A percentile compares a stretch with the other conserved stretches of the same genome.
Evolutionary conservation across 345 rosid species (phyloP).

Genomic region (Psidium guajava): DNA sequence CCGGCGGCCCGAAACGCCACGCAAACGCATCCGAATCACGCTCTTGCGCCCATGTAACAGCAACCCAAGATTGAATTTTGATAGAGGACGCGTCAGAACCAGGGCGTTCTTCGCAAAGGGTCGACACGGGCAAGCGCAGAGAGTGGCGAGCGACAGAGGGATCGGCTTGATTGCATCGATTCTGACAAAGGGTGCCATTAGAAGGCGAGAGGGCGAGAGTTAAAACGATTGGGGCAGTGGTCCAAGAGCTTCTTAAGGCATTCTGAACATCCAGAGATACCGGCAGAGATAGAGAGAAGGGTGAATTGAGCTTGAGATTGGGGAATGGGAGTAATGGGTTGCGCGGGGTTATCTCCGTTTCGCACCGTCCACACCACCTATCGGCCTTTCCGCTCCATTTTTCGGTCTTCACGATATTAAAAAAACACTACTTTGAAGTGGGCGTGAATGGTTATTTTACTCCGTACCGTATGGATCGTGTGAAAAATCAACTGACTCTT

Average conservation of each 20-base stretch:
- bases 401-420: not conserved
- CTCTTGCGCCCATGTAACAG: conserved; percentile 10
- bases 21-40: conserved; percentile 7
- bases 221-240: not conserved
- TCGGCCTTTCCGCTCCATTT: not conserved
- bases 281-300: not conserved
- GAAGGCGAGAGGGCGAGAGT: not conserved
- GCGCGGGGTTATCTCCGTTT: not conserved
- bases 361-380: not conserved
- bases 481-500: too few relatives aligned
- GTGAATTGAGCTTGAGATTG: not conserved
- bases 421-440: not conserved
- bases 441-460: not conserved
- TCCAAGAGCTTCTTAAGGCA: not conserved
- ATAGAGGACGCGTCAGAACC: conserved; percentile 10
- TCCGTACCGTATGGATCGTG: not conserved
- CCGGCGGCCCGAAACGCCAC: conserved; percentile 16
- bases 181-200: not conserved
- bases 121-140: conserved; percentile 32
- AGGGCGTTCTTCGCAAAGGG: conserved; percentile 20
- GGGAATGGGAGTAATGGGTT: not conserved
- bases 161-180: not conserved
- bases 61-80: conserved; percentile 13
- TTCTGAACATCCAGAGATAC: not conserved
- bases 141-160: conserved; percentile 24